phyloP scores from a whole-genome alignment of 148 eudicot species.

The Chenopodium formosanum region DNA sequence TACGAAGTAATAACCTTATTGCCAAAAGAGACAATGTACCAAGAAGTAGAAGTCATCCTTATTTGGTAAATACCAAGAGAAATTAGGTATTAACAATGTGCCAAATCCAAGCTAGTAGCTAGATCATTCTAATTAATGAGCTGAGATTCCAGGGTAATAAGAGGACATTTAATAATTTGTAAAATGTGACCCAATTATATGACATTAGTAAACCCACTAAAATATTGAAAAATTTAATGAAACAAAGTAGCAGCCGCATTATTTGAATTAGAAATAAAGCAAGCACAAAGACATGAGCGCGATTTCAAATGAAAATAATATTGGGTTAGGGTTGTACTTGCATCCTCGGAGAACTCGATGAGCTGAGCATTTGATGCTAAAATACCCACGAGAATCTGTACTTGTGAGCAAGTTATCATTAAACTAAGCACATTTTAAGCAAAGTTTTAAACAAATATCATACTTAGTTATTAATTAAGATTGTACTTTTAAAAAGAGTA shows the following conservation, averaged over 20 bases:
- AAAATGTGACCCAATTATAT: conserved; percentile 9
- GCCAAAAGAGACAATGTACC: conserved; percentile 1
- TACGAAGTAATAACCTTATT: neutral
- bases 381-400: conserved; percentile 37
- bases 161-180: neutral
- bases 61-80: conserved; percentile 13
- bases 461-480: conserved; percentile 13
- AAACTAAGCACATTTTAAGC: conserved; percentile 19
- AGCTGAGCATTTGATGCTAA: conserved; percentile 32
- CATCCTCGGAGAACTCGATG: conserved; percentile 28
- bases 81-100: neutral
- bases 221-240: neutral
- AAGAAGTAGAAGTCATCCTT: conserved; percentile 11
- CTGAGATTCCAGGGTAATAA: neutral
- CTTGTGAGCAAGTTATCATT: conserved; percentile 32
- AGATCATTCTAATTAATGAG: neutral
- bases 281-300: conserved; percentile 28
- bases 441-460: conserved; percentile 2
- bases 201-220: neutral
- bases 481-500: conserved; percentile 18
- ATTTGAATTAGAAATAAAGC: conserved; percentile 16
- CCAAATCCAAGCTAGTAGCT: neutral
- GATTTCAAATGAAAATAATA: conserved; percentile 25
- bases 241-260: conserved; percentile 13
- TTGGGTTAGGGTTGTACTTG: conserved; percentile 46